Evolutionary conservation across 495 filamentous ascomycete species (phyloP).

Genomic region (Aspergillus biplanus): DNA sequence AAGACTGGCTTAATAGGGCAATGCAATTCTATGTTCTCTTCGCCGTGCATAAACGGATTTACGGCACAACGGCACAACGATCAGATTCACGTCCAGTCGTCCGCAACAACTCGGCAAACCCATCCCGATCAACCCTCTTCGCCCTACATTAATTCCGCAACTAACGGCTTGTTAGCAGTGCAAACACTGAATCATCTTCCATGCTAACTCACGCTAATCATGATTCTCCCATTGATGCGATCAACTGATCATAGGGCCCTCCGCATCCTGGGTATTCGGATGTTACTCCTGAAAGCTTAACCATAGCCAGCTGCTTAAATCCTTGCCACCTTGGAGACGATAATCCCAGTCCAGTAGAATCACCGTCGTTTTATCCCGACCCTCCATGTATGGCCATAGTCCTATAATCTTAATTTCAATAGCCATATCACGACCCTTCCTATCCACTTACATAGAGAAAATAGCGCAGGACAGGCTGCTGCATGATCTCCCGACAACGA

Average conservation of each 20-base stretch:
- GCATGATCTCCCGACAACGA: no score
- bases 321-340: constrained; percentile 1
- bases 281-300: constrained; percentile 24
- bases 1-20: constrained; percentile 14
- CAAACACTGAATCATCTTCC: not conserved
- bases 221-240: not conserved
- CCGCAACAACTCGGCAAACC: constrained; percentile 22
- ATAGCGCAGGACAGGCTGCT: no score
- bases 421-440: no score
- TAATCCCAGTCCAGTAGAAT: no score
- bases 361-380: no score
- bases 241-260: not conserved
- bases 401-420: no score
- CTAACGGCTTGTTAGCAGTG: not conserved
- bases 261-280: constrained; percentile 19
- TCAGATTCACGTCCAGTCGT: not conserved
- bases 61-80: constrained; percentile 30
- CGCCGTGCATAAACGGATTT: constrained; percentile 27
- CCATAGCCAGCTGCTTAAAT: constrained; percentile 2
- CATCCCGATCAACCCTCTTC: constrained; percentile 18
- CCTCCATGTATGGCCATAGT: no score
- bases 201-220: not conserved
- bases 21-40: constrained; percentile 9
- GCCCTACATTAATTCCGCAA: not conserved
- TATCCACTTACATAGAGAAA: no score